Evolutionary conservation across 768 basidiomycete species (phyloP), one percentile per base, ranked within the genome.

Genomic region (Suillus brevipes): DNA sequence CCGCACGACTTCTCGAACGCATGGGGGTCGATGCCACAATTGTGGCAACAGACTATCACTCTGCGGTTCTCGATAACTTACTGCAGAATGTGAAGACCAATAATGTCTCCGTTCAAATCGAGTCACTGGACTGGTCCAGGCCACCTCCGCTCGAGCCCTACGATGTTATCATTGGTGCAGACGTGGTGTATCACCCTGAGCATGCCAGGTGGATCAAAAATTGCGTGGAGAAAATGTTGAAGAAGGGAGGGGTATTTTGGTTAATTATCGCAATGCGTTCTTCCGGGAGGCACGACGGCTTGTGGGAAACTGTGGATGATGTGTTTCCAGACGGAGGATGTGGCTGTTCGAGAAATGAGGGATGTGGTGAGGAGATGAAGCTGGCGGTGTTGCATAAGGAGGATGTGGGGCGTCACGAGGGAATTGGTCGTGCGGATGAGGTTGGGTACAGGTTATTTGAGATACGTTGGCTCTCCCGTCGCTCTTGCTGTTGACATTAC

Each of bases 11-110:
- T 3, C 73, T 85, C 10, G 70, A 63, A 9, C 68, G 64, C 64
- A 65, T 37, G 56, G 9, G 28, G 6, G 47, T 47, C 8, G 31
- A 31, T 8, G 71, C 78, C 0, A 62, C 70, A 7, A 79, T 94
- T 62, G 75, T 88, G 25, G 89, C 91, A 16, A 92, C 90, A 10
- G 93, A 95, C 71, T 94, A 86, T 68, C 91, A 94, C 72, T 84
- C 87, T 0, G 82, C 83, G n/a, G 91, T 94, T 3, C 81, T 95
- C 14, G 75, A 78, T 20, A 95, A 95, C 74, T 84, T 94, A 16
- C 64, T 71, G 3, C 69, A 69, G 58, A 95, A 95, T 73, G 78
- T 92, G 61, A 66, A 56, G 6, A 78, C 82, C 37, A 93, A 94
- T 70, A 78, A 78, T 71, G 67, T 74, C 40, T 70, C 72, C 38